These are phyloP conservation scores for Colletotrichum trifolii DNA, from an alignment of 2,329 filamentous ascomycete genomes.

Conservation along the genomic window DNA sequence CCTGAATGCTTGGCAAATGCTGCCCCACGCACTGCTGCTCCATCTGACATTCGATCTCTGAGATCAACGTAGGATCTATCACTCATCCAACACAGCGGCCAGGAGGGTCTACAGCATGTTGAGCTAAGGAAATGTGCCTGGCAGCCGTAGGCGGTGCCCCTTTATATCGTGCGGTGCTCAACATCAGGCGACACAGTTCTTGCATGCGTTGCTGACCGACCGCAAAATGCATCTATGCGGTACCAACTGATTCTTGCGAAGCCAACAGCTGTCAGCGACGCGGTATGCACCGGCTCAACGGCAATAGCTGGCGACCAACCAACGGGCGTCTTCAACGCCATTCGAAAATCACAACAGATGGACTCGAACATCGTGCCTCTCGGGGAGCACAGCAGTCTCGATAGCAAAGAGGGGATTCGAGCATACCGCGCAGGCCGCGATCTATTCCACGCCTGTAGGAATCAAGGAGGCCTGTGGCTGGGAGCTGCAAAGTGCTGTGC, in stretches of 20 bases:
- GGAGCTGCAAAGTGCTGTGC: constrained; percentile 17
- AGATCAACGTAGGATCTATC: constrained; percentile 31
- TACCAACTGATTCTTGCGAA: constrained; percentile 2
- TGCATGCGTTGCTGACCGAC: constrained; percentile 2
- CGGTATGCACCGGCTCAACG: neutral
- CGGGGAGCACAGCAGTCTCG: constrained; percentile 18
- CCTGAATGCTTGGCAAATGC: constrained; percentile 35
- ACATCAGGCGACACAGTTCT: constrained; percentile 4
- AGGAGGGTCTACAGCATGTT: neutral
- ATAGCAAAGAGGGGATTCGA: constrained; percentile 15
- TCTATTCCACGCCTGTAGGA: constrained; percentile 7
- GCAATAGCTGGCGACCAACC: neutral
- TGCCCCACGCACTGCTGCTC: constrained; percentile 34
- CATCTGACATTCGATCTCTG: constrained; percentile 34
- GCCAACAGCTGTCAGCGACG: neutral
- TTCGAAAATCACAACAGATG: constrained; percentile 13
- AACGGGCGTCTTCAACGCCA: neutral
- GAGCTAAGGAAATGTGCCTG: neutral
- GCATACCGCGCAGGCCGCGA: constrained; percentile 31
- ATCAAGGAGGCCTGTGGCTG: neutral
- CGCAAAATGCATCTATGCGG: constrained; percentile 5
- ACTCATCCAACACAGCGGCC: constrained; percentile 12
- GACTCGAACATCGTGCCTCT: constrained; percentile 10
- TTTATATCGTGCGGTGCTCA: neutral
- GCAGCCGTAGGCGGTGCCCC: constrained; percentile 1